Base-by-base conservation (phyloP, 208 protist genomes). In the Wallacemonas sp. region DNA sequence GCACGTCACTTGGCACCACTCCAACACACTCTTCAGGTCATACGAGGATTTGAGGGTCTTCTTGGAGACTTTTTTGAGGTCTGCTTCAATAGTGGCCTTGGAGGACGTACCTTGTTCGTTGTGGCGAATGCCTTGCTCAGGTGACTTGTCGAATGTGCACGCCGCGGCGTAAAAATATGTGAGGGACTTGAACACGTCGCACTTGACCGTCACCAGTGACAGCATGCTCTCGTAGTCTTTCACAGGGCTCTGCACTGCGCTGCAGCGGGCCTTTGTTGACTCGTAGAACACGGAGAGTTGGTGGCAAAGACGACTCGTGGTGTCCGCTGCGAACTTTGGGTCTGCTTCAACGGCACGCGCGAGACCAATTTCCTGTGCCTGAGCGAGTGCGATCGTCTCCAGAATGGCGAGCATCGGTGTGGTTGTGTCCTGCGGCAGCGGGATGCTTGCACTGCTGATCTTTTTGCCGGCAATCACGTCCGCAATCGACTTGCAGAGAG, bases 321-420 rank as follows among this genome's bases (percentile, higher is more conserved):
- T 78, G 16, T 76, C 70, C 2, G 64, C 66, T 2, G 19, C 38
- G 17, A 66, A 72, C 8, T 84, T 88, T 0, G 72, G 48, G 33
- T 86, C 75, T 29, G 62, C 78, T 11, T 74, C 68, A 19, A 83
- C 56, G 11, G 87, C 73, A 43, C 70, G 87, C 29, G 52, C 61
- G 3, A 74, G 56, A 14, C 73, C 84, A 38, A 91, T 85, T 68
- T 94, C 77, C 57, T 94, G 87, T 11, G 82, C 87, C 43, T 89
- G 75, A 1, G 74, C 77, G 23, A 89, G 61, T n/a, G 72, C 74
- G 19, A 88, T 17, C 34, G 64, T 68, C 23, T 75, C 75, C 26
- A 81, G 72, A 58, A 87, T 78, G 2, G 38, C 27, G 23, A 78
- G 26, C 34, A 83, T 65, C 5, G n/a, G 41, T 21, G 36, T 62